Conservation (phyloP, 371 early-diverging fungal genomes). For the Mucor indicus region DNA sequence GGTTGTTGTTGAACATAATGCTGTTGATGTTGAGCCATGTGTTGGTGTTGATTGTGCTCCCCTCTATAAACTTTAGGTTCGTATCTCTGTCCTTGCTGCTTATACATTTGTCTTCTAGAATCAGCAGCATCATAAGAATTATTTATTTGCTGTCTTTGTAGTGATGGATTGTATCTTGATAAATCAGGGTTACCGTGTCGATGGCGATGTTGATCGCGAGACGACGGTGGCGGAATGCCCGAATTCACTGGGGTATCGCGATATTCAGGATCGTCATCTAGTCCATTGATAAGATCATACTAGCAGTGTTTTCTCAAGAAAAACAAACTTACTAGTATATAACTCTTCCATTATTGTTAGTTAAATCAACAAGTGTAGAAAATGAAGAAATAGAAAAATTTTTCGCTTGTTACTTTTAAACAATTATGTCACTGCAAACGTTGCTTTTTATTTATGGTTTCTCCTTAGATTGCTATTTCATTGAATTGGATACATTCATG, state of each 20-base stretch:
- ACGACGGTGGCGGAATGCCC: slow-evolving; percentile 61
- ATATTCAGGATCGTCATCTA: slow-evolving; percentile 62
- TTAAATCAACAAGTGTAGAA: too few relatives aligned
- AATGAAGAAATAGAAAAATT: too few relatives aligned
- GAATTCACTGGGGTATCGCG: slow-evolving; percentile 53
- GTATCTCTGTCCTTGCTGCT: slow-evolving; percentile 1
- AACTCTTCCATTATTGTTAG: slow-evolving; percentile 9
- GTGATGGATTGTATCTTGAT: slow-evolving; percentile 23
- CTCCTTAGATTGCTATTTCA: too few relatives aligned
- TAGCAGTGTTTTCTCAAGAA: too few relatives aligned
- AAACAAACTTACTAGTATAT: slow-evolving; percentile 6
- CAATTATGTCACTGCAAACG: too few relatives aligned
- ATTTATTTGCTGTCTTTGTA: slow-evolving; percentile 7
- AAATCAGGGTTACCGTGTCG: slow-evolving; percentile 10
- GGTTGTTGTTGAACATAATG: neutral
- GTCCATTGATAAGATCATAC: too few relatives aligned
- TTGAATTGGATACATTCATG: too few relatives aligned
- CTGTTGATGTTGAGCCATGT: slow-evolving; percentile 9
- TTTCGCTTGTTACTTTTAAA: too few relatives aligned
- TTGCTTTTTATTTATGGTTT: too few relatives aligned
- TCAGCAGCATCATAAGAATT: slow-evolving; percentile 4
- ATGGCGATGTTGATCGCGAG: slow-evolving; percentile 25
- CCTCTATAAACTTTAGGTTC: slow-evolving; percentile 3
- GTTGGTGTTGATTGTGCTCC: slow-evolving; percentile 15
- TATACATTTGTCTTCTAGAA: slow-evolving; percentile 14